These are phyloP conservation scores for Basipetospora chlamydospora DNA, from an alignment of 2,329 filamentous ascomycete genomes.

Conservation along the genomic window DNA sequence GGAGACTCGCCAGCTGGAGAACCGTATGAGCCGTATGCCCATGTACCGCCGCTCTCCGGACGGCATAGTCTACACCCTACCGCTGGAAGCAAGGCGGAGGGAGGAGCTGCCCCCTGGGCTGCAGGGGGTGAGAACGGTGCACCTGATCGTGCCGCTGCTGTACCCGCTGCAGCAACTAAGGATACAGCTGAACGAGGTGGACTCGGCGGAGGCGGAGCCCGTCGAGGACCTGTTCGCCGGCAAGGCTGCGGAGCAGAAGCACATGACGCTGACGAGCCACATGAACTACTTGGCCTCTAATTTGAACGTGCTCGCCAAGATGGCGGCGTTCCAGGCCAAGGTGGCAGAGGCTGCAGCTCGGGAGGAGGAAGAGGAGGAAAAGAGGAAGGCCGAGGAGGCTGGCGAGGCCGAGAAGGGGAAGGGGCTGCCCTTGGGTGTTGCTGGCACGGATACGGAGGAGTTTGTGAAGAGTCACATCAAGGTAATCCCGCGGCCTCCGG, in stretches of 20 bases:
- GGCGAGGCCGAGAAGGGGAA: slow-evolving; percentile 8
- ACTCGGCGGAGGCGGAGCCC: slow-evolving; percentile 42
- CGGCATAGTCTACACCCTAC: slow-evolving; percentile 55
- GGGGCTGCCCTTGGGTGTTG: background rate
- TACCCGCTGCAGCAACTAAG: slow-evolving; percentile 59
- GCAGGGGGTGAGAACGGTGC: slow-evolving; percentile 46
- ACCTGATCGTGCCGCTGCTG: slow-evolving; percentile 52
- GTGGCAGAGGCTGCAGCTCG: slow-evolving; percentile 8
- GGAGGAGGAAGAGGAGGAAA: slow-evolving; percentile 6
- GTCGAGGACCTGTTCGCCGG: slow-evolving; percentile 52
- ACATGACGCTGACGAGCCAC: slow-evolving; percentile 55
- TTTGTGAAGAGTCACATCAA: slow-evolving; percentile 45
- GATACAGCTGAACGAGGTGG: slow-evolving; percentile 50
- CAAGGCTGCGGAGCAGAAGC: slow-evolving; percentile 38
- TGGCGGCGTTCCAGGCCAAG: slow-evolving; percentile 10
- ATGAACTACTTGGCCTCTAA: slow-evolving; percentile 63
- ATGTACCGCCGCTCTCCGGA: slow-evolving; percentile 55
- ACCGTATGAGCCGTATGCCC: slow-evolving; percentile 53
- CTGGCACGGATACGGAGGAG: slow-evolving; percentile 22
- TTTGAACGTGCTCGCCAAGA: slow-evolving; percentile 49
- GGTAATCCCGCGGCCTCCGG: slow-evolving; percentile 60
- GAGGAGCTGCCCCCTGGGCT: slow-evolving; percentile 46
- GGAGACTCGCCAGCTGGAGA: slow-evolving; percentile 60
- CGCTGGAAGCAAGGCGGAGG: slow-evolving; percentile 50
- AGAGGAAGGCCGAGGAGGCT: slow-evolving; percentile 3